A percentile compares a stretch with the other conserved stretches of the same genome.
These are phyloP conservation scores for Pythium sukuiense DNA, from an alignment of 352 stramenopile species.

Conservation along the genomic window DNA sequence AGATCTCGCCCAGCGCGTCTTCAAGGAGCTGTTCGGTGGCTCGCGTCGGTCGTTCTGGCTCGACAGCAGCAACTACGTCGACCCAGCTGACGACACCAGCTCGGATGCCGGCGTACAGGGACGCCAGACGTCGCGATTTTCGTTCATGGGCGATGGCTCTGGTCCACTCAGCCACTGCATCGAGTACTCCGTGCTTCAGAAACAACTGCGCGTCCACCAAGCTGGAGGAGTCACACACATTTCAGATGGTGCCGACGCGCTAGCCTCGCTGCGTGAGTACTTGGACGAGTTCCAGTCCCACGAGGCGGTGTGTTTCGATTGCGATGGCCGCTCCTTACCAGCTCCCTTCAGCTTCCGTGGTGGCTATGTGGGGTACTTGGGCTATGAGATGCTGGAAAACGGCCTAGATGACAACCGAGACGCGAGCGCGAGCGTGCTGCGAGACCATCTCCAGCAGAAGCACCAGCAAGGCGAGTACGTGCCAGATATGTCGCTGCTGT, in stretches of 20 bases:
- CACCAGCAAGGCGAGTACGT: slow-evolving; percentile 36
- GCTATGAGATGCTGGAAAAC: slow-evolving; percentile 77
- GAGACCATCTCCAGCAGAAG: slow-evolving; percentile 30
- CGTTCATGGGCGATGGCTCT: slow-evolving; percentile 70
- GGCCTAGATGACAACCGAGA: slow-evolving; percentile 25
- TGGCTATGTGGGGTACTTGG: slow-evolving; percentile 88
- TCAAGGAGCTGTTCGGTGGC: slow-evolving; percentile 46
- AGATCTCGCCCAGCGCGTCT: slow-evolving; percentile 63
- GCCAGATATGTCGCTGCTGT: slow-evolving; percentile 90
- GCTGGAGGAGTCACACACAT: slow-evolving; percentile 11
- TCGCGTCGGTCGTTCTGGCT: slow-evolving; percentile 74
- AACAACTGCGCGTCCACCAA: slow-evolving; percentile 43
- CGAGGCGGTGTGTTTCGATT: slow-evolving; percentile 27
- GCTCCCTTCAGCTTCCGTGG: slow-evolving; percentile 80
- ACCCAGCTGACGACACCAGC: neutral
- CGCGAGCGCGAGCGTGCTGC: slow-evolving; percentile 27
- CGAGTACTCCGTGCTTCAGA: slow-evolving; percentile 63
- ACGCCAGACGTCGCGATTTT: slow-evolving; percentile 45
- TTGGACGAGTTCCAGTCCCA: slow-evolving; percentile 39
- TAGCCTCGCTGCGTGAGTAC: slow-evolving; percentile 39
- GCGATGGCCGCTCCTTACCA: neutral
- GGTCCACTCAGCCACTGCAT: slow-evolving; percentile 64
- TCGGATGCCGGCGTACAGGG: neutral
- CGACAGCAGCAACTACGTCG: slow-evolving; percentile 69
- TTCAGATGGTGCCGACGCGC: slow-evolving; percentile 26